These are phyloP conservation scores for Calonectria multiphialidica DNA, from an alignment of 2,329 filamentous ascomycete species.

Conservation along the genomic window DNA sequence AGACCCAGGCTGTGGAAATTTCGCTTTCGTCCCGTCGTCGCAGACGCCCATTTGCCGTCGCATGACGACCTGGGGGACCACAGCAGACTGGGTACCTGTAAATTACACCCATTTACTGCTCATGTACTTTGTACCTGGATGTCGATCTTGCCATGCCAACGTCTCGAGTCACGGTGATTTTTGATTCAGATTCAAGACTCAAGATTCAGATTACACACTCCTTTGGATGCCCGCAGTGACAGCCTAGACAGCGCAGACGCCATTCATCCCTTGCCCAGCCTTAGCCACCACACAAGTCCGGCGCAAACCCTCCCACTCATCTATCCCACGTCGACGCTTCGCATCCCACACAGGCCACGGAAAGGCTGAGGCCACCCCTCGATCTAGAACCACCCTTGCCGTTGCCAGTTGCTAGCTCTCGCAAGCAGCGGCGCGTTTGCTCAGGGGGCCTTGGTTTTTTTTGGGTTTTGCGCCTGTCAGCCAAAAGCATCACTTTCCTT, in stretches of 20 bases:
- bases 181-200: slow-evolving; percentile 19
- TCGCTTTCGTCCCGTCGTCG: slow-evolving; percentile 22
- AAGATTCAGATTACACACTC: not conserved
- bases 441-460: slow-evolving; percentile 39
- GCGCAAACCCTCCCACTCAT: slow-evolving; percentile 7
- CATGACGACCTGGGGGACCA: slow-evolving; percentile 9
- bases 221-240: not conserved
- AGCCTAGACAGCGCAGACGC: not conserved
- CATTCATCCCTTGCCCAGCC: slow-evolving; percentile 8
- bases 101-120: slow-evolving; percentile 14
- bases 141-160: slow-evolving; percentile 23
- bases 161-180: slow-evolving; percentile 14
- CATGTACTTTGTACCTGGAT: slow-evolving; percentile 17
- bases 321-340: slow-evolving; percentile 2
- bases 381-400: slow-evolving; percentile 43
- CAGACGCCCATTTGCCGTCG: slow-evolving; percentile 13
- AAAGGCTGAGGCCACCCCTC: slow-evolving; percentile 46
- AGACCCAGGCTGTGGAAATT: slow-evolving; percentile 17
- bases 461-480: slow-evolving; percentile 35
- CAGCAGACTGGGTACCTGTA: slow-evolving; percentile 12
- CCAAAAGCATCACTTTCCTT: slow-evolving; percentile 27
- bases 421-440: slow-evolving; percentile 41
- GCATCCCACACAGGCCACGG: slow-evolving; percentile 16
- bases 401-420: slow-evolving; percentile 39
- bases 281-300: slow-evolving; percentile 16